Percentiles rank a stretch among this genome's conserved stretches.
Evolutionary conservation across 306 rosid genomes (phyloP).

Genomic region (Pueraria montana): DNA sequence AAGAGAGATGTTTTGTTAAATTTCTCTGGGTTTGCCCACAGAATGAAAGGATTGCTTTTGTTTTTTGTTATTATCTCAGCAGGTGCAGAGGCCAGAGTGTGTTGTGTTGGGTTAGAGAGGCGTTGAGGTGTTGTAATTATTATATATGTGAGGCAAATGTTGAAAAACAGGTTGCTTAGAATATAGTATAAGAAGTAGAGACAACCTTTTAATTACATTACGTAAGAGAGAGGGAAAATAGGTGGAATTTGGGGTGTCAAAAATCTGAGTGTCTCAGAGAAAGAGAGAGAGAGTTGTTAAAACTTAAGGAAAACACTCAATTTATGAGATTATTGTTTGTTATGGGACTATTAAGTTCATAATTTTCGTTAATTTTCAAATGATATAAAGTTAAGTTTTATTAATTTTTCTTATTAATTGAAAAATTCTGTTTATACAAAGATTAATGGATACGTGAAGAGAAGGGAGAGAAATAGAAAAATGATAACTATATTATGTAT

Average conservation of each 20-base stretch:
- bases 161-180: constrained; percentile 53
- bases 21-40: constrained; percentile 53
- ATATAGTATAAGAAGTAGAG: constrained; percentile 45
- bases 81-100: constrained; percentile 48
- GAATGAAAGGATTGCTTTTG: constrained; percentile 50
- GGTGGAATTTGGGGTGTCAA: constrained; percentile 25
- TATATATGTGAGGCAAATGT: constrained; percentile 44
- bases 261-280: constrained; percentile 13
- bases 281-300: neutral
- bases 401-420: too few relatives aligned
- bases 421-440: too few relatives aligned
- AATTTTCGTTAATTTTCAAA: too few relatives aligned
- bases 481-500: too few relatives aligned
- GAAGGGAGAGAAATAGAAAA: neutral
- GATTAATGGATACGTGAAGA: too few relatives aligned
- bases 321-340: too few relatives aligned
- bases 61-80: constrained; percentile 51
- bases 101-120: constrained; percentile 34
- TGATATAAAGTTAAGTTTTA: too few relatives aligned
- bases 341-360: too few relatives aligned
- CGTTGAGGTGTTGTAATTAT: constrained; percentile 45
- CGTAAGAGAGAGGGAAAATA: constrained; percentile 52
- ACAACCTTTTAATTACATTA: constrained; percentile 51
- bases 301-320: neutral
- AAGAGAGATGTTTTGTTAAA: constrained; percentile 56